Evolutionary conservation across 2,329 filamentous ascomycete genomes (phyloP).

Genomic region (Calonectria henricotiae): DNA sequence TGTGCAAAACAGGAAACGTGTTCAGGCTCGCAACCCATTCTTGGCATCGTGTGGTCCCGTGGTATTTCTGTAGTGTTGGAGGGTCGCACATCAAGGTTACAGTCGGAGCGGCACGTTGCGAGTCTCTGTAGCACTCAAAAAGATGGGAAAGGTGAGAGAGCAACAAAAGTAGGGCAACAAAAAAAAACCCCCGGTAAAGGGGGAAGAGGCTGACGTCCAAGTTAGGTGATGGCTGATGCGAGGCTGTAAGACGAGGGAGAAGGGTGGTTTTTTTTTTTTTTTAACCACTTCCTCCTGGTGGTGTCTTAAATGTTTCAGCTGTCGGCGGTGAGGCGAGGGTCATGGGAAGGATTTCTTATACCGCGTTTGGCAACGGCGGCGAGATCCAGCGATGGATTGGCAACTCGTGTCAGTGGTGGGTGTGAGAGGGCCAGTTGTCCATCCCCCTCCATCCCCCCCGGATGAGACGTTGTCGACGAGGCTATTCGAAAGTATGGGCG

Average conservation of each 20-base stretch:
- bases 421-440: background rate
- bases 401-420: constrained; percentile 7
- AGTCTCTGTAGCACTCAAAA: constrained; percentile 6
- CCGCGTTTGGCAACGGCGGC: constrained; percentile 5
- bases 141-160: constrained; percentile 15
- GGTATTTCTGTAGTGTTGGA: constrained; percentile 18
- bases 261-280: background rate
- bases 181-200: background rate
- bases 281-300: background rate
- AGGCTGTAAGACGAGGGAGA: constrained; percentile 14
- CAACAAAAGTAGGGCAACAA: background rate
- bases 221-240: background rate
- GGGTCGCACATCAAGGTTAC: constrained; percentile 35
- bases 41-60: constrained; percentile 27
- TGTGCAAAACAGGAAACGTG: background rate
- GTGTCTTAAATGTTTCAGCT: constrained; percentile 31
- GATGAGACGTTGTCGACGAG: constrained; percentile 14
- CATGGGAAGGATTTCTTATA: constrained; percentile 30
- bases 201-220: background rate
- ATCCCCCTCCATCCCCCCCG: background rate
- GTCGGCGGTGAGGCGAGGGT: constrained; percentile 36
- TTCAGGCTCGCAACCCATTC: background rate
- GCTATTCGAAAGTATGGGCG: constrained; percentile 13
- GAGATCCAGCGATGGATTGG: constrained; percentile 4
- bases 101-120: constrained; percentile 36